phyloP scores from a whole-genome alignment of 2,329 filamentous ascomycete genomes.

The Colletotrichum costaricense region DNA sequence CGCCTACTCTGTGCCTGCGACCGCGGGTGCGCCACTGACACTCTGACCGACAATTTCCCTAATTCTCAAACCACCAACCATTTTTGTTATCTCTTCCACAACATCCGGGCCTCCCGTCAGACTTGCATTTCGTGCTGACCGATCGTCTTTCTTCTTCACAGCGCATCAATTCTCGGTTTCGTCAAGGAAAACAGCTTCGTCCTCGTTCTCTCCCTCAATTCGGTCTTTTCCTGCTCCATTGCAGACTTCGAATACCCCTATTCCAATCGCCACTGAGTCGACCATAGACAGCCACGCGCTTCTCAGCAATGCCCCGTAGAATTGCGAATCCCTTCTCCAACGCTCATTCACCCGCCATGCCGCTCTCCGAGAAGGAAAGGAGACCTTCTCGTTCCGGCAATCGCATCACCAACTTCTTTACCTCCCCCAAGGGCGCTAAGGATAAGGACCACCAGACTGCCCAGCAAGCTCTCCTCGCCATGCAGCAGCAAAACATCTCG shows the following conservation, averaged over 20 bases:
- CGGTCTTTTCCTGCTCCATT: conserved; percentile 9
- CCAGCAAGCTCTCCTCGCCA: conserved; percentile 75
- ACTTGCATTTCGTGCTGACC: conserved; percentile 26
- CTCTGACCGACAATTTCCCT: conserved; percentile 34
- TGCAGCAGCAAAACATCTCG: conserved; percentile 69
- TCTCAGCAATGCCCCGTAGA: conserved; percentile 67
- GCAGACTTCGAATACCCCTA: conserved; percentile 10
- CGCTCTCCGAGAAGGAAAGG: conserved; percentile 64
- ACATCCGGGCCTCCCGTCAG: conserved; percentile 15
- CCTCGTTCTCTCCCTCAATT: background rate
- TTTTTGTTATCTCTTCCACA: conserved; percentile 26
- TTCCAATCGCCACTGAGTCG: conserved; percentile 5
- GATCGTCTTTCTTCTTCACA: conserved; percentile 3
- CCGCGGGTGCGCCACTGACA: conserved; percentile 34
- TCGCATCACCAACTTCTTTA: conserved; percentile 86
- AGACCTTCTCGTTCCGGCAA: conserved; percentile 68
- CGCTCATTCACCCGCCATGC: conserved; percentile 58
- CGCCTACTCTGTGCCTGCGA: conserved; percentile 17
- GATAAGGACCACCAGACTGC: conserved; percentile 71
- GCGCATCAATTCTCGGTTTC: conserved; percentile 8
- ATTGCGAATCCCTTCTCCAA: conserved; percentile 67
- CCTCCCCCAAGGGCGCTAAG: conserved; percentile 71
- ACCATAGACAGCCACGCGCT: conserved; percentile 25
- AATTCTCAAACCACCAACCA: conserved; percentile 21
- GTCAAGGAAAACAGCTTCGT: conserved; percentile 15